Evolutionary conservation across 2,329 filamentous ascomycete species (phyloP).

Genomic region (Aspergillus sp.): DNA sequence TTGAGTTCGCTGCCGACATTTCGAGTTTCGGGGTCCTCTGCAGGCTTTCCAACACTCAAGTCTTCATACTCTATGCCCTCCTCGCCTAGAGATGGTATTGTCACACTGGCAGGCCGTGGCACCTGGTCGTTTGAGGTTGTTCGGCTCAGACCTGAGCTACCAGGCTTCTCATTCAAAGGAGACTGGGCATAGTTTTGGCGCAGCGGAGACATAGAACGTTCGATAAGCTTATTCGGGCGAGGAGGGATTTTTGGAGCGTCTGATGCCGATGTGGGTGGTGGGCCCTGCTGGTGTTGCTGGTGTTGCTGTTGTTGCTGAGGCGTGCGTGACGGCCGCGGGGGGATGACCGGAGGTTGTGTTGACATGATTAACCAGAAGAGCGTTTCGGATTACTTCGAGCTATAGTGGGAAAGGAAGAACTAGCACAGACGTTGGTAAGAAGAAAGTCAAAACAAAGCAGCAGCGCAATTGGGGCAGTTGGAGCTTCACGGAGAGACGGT

Average conservation of each 20-base stretch:
- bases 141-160: slow-evolving; percentile 30
- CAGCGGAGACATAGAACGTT: slow-evolving; percentile 70
- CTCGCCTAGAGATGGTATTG: slow-evolving; percentile 77
- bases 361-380: slow-evolving; percentile 26
- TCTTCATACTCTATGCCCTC: slow-evolving; percentile 85
- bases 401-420: background rate
- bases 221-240: slow-evolving; percentile 61
- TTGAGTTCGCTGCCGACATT: slow-evolving; percentile 74
- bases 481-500: background rate
- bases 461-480: background rate
- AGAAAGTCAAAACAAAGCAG: background rate
- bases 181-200: slow-evolving; percentile 76
- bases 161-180: slow-evolving; percentile 66
- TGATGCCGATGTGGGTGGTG: slow-evolving; percentile 31
- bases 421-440: background rate
- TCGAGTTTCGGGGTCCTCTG: slow-evolving; percentile 60
- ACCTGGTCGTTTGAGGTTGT: slow-evolving; percentile 31
- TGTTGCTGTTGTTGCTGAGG: slow-evolving; percentile 44
- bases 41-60: slow-evolving; percentile 39
- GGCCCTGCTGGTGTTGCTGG: slow-evolving; percentile 40
- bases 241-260: slow-evolving; percentile 69
- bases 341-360: slow-evolving; percentile 49
- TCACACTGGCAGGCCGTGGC: slow-evolving; percentile 66
- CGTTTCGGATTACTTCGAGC: background rate
- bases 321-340: slow-evolving; percentile 55